Percentiles rank a stretch among this genome's conserved stretches.
phyloP scores from a whole-genome alignment of 2,329 filamentous ascomycete species.

The Cryphonectria parasitica region DNA sequence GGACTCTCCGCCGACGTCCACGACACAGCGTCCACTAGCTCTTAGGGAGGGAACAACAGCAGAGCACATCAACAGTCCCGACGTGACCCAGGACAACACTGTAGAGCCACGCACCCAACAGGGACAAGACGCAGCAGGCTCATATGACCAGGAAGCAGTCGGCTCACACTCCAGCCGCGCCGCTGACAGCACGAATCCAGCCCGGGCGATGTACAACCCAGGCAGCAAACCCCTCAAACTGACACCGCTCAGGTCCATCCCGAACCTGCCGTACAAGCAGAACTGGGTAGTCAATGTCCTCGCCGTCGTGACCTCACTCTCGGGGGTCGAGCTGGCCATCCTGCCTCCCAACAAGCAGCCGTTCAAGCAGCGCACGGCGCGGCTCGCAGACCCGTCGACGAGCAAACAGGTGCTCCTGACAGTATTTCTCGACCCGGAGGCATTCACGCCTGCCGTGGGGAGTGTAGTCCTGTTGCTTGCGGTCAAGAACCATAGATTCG shows the following conservation, averaged over 20 bases:
- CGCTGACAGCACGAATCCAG: constrained; percentile 31
- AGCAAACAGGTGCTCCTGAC: constrained; percentile 57
- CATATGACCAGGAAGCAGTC: constrained; percentile 12
- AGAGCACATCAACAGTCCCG: background rate
- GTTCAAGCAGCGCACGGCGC: constrained; percentile 54
- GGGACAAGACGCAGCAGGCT: constrained; percentile 16
- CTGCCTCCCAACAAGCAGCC: constrained; percentile 44
- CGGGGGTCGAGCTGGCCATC: constrained; percentile 51
- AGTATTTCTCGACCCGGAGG: constrained; percentile 56
- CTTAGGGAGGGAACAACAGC: background rate
- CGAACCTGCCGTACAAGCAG: constrained; percentile 57
- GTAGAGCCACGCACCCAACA: constrained; percentile 19
- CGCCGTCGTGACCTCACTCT: constrained; percentile 52
- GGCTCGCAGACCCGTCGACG: constrained; percentile 56
- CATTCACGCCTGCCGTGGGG: constrained; percentile 52
- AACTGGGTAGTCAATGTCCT: constrained; percentile 63
- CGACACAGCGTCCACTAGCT: background rate
- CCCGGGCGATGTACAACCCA: constrained; percentile 46
- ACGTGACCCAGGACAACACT: background rate
- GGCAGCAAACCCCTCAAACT: constrained; percentile 52
- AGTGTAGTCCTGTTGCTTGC: constrained; percentile 56
- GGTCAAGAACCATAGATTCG: constrained; percentile 62
- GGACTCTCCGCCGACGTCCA: background rate
- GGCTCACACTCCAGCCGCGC: constrained; percentile 13
- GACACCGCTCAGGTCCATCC: constrained; percentile 53